These are phyloP conservation scores for Cystofilobasidium bisporidii DNA, from an alignment of 768 basidiomycete species.

Conservation along the genomic window DNA sequence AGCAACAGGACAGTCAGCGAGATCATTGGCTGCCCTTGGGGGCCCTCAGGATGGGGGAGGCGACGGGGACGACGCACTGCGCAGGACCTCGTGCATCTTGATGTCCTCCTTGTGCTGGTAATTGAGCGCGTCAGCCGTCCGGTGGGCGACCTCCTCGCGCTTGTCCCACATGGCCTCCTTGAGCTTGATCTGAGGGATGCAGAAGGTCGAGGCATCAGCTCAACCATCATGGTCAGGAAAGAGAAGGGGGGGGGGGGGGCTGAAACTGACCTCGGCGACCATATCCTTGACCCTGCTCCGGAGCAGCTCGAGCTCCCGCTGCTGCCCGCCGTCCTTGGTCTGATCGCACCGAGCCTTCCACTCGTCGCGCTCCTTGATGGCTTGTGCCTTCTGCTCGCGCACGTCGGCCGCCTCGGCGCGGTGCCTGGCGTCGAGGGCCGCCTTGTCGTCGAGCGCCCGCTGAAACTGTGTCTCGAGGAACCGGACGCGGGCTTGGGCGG, in stretches of 20 bases:
- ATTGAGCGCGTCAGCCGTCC: neutral
- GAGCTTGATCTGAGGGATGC: constrained; percentile 2
- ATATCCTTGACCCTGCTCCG: neutral
- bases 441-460: constrained; percentile 7
- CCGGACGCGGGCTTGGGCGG: neutral
- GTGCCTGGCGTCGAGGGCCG: neutral
- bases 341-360: constrained; percentile 7
- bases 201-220: too few relatives aligned
- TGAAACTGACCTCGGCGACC: neutral
- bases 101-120: constrained; percentile 3
- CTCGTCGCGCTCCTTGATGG: neutral
- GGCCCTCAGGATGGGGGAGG: too few relatives aligned
- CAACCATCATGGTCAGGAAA: too few relatives aligned
- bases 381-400: constrained; percentile 2
- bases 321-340: neutral
- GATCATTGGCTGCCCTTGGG: too few relatives aligned
- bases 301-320: neutral
- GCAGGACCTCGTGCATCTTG: constrained; percentile 1
- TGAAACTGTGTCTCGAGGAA: constrained; percentile 8
- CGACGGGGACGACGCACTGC: constrained; percentile 4
- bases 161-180: neutral
- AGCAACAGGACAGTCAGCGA: neutral
- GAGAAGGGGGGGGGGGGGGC: neutral
- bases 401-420: constrained; percentile 13
- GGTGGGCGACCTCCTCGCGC: neutral